Base-by-base conservation (phyloP, 2,329 filamentous ascomycete genomes). In the Coniochaeta ligniaria region DNA sequence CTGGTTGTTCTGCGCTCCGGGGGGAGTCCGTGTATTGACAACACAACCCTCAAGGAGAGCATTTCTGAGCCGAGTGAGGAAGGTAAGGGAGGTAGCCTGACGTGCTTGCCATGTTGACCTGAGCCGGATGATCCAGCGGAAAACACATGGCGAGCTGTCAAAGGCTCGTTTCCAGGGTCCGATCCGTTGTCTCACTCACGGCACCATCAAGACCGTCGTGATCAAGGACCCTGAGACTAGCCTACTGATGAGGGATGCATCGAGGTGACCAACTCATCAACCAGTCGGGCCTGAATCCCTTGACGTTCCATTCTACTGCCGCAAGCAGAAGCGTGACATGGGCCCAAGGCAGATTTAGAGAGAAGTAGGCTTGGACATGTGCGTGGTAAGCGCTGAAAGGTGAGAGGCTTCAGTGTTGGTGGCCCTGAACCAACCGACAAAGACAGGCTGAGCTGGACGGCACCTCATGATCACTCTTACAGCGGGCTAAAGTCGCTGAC, bases 381-480 rank as follows among this genome's bases (percentile, higher is more conserved):
- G 17, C 24, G 24, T 17, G 11, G 26, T 52, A 52, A 52, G 47
- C 47, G 47, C 47, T 52, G 47, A 52, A 31, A 52, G 26, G 41
- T 12, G 41, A 26, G 20, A 26, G 20, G 11, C 24, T 57, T 57
- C 54, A 38, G 54, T n/a, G n/a, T 24, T 57, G 54, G 33, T 26
- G 33, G 54, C 35, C 54, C 54, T 36, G 54, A 57, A 38, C 54
- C 54, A 36, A 57, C 54, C 54, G 38, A 35, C 54, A 57, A 57
- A 57, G 54, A 11, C 54, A 38, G 31, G 31, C 47, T 52, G 47
- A 31, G 47, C 26, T 52, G 47, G 14, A 12, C 20, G 28, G 28
- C 54, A 57, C 54, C 54, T 57, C 54, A 57, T 57, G 54, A 57
- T 57, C 54, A 38, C 26, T 57, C 35, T 22, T 57, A 31, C 54